Conservation (phyloP, 2,329 filamentous ascomycete genomes). For the Didymella lethalis region DNA sequence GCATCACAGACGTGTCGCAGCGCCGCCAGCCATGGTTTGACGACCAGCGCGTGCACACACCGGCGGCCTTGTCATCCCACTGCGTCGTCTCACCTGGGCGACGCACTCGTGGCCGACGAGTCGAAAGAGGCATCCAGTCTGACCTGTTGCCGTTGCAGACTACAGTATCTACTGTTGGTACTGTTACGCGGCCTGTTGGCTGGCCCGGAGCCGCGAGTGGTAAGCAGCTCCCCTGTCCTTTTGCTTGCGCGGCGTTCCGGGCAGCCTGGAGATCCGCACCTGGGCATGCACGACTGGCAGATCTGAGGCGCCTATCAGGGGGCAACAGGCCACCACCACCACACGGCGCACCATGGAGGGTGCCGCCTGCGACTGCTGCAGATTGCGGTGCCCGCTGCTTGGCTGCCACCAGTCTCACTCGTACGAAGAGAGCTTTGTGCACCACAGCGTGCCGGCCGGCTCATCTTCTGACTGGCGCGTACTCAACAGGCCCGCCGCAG, state of each 20-base stretch:
- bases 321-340: conserved; percentile 11
- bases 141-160: neutral
- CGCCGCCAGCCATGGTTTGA: conserved; percentile 8
- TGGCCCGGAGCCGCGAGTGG: conserved; percentile 9
- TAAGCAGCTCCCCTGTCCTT: conserved; percentile 15
- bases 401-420: conserved; percentile 8
- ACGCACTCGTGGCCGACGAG: neutral
- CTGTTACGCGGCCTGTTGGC: neutral
- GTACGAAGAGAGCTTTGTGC: conserved; percentile 1
- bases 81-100: neutral
- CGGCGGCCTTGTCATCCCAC: neutral
- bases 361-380: conserved; percentile 1
- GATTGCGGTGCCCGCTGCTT: conserved; percentile 6
- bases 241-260: conserved; percentile 25
- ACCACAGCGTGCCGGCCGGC: neutral
- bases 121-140: neutral
- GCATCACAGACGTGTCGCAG: conserved; percentile 17
- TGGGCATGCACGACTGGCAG: conserved; percentile 15
- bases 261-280: conserved; percentile 23
- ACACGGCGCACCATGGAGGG: conserved; percentile 2
- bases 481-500: conserved; percentile 28
- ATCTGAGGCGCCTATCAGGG: conserved; percentile 23
- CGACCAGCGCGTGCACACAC: conserved; percentile 2
- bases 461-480: conserved; percentile 21
- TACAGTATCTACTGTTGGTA: neutral